Evolutionary conservation across 176 grass and related monocot genomes (phyloP), one percentile per base, ranked within the genome.

Genomic region (Raddia distichophylla): DNA sequence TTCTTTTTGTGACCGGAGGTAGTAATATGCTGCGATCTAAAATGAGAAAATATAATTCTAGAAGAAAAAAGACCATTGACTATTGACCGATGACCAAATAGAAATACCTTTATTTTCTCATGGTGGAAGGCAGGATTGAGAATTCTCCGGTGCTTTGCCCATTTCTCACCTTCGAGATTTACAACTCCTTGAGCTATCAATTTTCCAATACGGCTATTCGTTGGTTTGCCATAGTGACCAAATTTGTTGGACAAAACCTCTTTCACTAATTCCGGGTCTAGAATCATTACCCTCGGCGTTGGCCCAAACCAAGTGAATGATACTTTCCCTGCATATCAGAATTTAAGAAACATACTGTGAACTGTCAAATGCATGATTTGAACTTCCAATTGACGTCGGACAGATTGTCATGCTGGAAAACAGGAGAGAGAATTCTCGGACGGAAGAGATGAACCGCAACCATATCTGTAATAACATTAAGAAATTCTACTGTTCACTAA

Each of bases 61-160:
- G 37, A 40, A 54, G 11, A 2, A 32, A 55, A 71, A 61, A 69
- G 55, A 55, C 11, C 15, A 78, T 48, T 18, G 40, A 69, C 37
- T 40, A 40, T 40, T 40, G 37, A 40, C 37, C 37, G 4, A 40
- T 40, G 37, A 40, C 37, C 37, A 40, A 40, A 40, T 40, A 35
- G 4, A 85, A 73, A 18, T 56, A 93, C 91, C 80, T 93, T 97
- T 71, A 93, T 79, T 74, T 97, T 97, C 74, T 91, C 91, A 59
- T 87, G 67, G 65, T 93, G 86, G 67, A 97, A 97, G 65, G 91
- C 89, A 3, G 94, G 91, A 82, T 93, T 97, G 44, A 97, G 77
- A 75, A 97, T 97, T 67, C 86, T 92, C 78, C 90, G 48, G 71
- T 93, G 91, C 45, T 85, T 97, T 53, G 61, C 86, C 93, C 90